These are phyloP conservation scores for Posidonia oceanica DNA, from an alignment of 116 monocot genomes.

Conservation along the genomic window DNA sequence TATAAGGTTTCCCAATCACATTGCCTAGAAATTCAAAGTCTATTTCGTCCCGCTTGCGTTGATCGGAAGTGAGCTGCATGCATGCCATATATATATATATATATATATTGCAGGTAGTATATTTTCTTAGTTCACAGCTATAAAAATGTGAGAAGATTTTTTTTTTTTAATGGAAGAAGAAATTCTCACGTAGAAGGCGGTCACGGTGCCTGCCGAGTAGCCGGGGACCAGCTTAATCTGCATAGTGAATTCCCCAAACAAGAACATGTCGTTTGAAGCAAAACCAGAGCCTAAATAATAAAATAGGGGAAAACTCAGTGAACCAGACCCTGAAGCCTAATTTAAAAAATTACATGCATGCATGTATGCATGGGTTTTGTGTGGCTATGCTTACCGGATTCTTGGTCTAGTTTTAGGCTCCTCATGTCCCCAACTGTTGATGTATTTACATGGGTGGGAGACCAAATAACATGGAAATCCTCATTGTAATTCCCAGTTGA, in stretches of 20 bases:
- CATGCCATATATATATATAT: neutral
- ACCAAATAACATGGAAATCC: conserved; percentile 52
- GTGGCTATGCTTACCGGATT: conserved; percentile 25
- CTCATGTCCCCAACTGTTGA: conserved; percentile 41
- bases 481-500: conserved; percentile 41
- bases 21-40: conserved; percentile 72
- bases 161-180: too few relatives aligned
- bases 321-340: too few relatives aligned
- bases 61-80: conserved; percentile 33
- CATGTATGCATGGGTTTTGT: too few relatives aligned
- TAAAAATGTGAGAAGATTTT: neutral
- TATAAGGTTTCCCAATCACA: conserved; percentile 37
- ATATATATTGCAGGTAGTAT: neutral
- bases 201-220: conserved; percentile 65
- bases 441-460: conserved; percentile 43
- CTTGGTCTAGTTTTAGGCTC: conserved; percentile 45
- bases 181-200: conserved; percentile 47
- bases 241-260: conserved; percentile 52
- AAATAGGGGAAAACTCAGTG: too few relatives aligned
- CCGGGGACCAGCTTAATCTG: conserved; percentile 51
- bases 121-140: neutral
- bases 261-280: conserved; percentile 39
- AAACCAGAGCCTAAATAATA: conserved; percentile 41
- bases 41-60: conserved; percentile 31
- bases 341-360: too few relatives aligned